Percentiles rank a stretch among this genome's conserved stretches.
Conservation (phyloP, 352 stramenopile genomes). For the Phytophthora vignae region DNA sequence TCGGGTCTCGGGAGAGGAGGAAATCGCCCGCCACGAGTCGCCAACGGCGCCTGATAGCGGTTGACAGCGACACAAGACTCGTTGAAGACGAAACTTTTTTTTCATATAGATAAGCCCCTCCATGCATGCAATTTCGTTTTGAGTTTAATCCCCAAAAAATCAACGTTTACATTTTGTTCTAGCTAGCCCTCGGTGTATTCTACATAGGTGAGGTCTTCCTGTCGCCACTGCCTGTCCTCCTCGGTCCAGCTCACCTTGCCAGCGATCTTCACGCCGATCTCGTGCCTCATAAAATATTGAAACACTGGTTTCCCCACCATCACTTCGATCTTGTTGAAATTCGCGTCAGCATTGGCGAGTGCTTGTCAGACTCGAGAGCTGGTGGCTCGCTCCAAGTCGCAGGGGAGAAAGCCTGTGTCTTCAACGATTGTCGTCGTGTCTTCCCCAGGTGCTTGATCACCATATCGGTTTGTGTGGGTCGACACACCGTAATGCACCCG, state of each 20-base stretch:
- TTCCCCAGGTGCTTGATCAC: constrained; percentile 77
- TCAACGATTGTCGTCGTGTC: constrained; percentile 75
- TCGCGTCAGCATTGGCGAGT: constrained; percentile 40
- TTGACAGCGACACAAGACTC: no score
- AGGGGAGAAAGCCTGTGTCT: constrained; percentile 72
- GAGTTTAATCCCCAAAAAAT: no score
- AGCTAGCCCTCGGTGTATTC: constrained; percentile 38
- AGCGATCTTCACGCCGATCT: constrained; percentile 66
- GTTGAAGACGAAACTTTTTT: no score
- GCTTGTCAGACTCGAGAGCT: constrained; percentile 70
- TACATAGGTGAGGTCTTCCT: constrained; percentile 67
- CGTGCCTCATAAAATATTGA: constrained; percentile 68
- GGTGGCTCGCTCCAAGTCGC: constrained; percentile 70
- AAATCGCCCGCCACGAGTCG: no score
- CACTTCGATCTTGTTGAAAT: constrained; percentile 55
- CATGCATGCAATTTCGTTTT: no score
- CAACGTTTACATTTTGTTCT: neutral
- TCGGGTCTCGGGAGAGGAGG: no score
- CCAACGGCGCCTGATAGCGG: no score
- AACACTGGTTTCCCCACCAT: constrained; percentile 80
- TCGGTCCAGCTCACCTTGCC: constrained; percentile 66
- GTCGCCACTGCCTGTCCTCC: constrained; percentile 73
- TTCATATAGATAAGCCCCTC: no score
- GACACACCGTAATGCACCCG: constrained; percentile 71
- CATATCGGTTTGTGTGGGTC: constrained; percentile 73